phyloP scores from a whole-genome alignment of 2,329 filamentous ascomycete species.

The Exophiala oligosperma region DNA sequence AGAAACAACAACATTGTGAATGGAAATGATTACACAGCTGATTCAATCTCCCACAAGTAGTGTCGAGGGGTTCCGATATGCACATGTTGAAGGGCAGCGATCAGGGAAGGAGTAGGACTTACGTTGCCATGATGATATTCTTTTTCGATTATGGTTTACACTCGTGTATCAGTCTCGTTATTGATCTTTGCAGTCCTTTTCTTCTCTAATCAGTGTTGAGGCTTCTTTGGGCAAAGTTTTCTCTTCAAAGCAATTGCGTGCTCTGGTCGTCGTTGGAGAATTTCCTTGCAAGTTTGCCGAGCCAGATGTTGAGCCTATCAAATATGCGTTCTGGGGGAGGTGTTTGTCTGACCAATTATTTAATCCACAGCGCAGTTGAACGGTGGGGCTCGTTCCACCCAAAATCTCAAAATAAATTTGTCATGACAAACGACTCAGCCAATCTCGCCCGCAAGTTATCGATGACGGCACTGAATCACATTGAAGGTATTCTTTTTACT shows the following conservation, averaged over 20 bases:
- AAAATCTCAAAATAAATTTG: too few species aligned
- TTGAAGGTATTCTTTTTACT: too few species aligned
- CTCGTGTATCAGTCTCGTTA: not conserved
- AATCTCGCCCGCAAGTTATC: too few species aligned
- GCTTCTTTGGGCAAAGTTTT: not conserved
- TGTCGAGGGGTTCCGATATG: not conserved
- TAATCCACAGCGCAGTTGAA: too few species aligned
- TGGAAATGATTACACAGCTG: too few species aligned
- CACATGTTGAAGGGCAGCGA: constrained; percentile 2
- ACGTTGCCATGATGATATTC: constrained; percentile 37
- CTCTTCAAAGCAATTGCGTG: not conserved
- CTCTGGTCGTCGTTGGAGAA: not conserved
- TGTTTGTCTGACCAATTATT: too few species aligned
- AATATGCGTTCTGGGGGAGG: not conserved
- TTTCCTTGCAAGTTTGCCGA: not conserved
- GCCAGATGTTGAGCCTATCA: not conserved
- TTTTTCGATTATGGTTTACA: not conserved
- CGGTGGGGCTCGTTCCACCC: too few species aligned
- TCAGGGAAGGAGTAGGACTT: constrained; percentile 17
- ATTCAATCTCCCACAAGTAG: too few species aligned
- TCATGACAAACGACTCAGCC: too few species aligned
- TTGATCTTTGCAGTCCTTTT: not conserved
- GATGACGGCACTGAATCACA: too few species aligned
- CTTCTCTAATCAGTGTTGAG: not conserved
- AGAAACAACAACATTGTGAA: too few species aligned